Conservation (phyloP, 2,329 filamentous ascomycete species). For the Cercospora janseana region DNA sequence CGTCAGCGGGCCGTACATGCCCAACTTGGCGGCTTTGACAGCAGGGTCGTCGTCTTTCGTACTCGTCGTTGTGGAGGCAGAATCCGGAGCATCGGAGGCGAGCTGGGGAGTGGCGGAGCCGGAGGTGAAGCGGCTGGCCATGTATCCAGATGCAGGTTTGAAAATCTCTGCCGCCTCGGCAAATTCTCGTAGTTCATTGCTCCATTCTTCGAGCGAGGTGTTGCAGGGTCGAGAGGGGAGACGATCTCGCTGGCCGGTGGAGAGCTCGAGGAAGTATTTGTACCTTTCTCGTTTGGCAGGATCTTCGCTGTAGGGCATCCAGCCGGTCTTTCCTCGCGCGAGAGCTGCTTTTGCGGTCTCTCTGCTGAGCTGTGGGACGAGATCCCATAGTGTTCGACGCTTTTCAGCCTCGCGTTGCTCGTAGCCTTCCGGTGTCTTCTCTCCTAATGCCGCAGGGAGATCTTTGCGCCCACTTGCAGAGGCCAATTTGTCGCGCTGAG, state of each 20-base stretch:
- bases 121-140: slow-evolving; percentile 90
- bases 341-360: slow-evolving; percentile 47
- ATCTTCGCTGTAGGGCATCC: slow-evolving; percentile 83
- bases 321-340: slow-evolving; percentile 56
- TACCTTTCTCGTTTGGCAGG: slow-evolving; percentile 78
- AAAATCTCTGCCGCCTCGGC: slow-evolving; percentile 73
- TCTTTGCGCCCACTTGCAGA: slow-evolving; percentile 71
- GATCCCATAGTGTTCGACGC: slow-evolving; percentile 53
- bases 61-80: slow-evolving; percentile 31
- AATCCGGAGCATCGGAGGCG: slow-evolving; percentile 35
- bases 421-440: slow-evolving; percentile 65
- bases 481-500: slow-evolving; percentile 73
- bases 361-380: slow-evolving; percentile 47
- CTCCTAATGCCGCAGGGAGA: slow-evolving; percentile 73
- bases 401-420: slow-evolving; percentile 63
- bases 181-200: slow-evolving; percentile 78
- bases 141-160: slow-evolving; percentile 84
- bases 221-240: slow-evolving; percentile 57
- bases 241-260: slow-evolving; percentile 60
- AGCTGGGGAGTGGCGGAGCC: slow-evolving; percentile 50
- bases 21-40: slow-evolving; percentile 79
- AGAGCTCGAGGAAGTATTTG: slow-evolving; percentile 73
- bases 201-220: slow-evolving; percentile 68
- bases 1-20: slow-evolving; percentile 92
- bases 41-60: slow-evolving; percentile 70